These are phyloP conservation scores for Oenanthe javanica DNA, from an alignment of 140 eudicot genomes.

Conservation along the genomic window DNA sequence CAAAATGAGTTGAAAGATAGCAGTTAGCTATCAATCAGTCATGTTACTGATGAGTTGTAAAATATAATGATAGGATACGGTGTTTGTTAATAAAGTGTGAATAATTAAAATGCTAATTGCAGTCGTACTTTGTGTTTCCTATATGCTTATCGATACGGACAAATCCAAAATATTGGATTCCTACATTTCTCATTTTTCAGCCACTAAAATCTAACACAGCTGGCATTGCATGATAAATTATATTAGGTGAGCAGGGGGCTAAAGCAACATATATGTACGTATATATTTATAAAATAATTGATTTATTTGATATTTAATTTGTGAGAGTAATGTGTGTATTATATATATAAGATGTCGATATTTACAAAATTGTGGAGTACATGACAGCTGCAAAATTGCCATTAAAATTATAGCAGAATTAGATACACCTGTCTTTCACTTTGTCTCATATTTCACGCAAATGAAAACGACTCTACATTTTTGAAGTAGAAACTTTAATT, in stretches of 20 bases:
- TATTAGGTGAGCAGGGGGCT: neutral
- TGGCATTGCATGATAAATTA: neutral
- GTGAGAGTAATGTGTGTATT: neutral
- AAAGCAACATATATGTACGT: neutral
- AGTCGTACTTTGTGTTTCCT: slow-evolving; percentile 1
- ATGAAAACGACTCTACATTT: neutral
- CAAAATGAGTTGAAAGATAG: neutral
- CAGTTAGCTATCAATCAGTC: neutral
- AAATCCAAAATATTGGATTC: slow-evolving; percentile 2
- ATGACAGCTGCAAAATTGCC: neutral
- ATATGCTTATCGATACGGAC: neutral
- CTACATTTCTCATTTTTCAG: neutral
- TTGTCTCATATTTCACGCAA: slow-evolving; percentile 3
- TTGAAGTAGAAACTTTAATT: neutral
- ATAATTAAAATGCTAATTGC: slow-evolving; percentile 3
- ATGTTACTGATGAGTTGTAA: slow-evolving; percentile 1
- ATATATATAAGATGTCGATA: neutral
- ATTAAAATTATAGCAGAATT: neutral
- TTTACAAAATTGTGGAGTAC: neutral
- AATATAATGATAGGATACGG: neutral
- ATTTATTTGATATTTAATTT: neutral
- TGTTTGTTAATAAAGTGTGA: neutral
- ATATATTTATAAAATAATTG: neutral
- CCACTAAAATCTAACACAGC: slow-evolving; percentile 2
- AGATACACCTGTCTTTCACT: neutral